Conservation (phyloP, 2,329 filamentous ascomycete genomes). For the Chaetomium sp. region DNA sequence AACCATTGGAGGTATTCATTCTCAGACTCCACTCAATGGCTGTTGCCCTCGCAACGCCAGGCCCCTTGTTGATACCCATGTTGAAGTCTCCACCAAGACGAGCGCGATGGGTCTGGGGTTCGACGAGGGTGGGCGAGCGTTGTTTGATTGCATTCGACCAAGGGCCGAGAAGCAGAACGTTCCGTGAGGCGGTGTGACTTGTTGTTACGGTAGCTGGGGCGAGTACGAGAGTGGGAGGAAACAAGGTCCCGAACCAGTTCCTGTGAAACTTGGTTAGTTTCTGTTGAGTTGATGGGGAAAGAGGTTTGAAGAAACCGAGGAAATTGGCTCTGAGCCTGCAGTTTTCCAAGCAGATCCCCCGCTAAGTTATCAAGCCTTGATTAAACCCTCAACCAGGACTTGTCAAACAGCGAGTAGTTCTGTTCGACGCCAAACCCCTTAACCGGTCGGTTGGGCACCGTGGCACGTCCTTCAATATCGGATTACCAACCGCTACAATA, state of each 20-base stretch:
- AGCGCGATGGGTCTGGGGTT: neutral
- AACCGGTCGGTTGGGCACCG: neutral
- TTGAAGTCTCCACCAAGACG: slow-evolving; percentile 22
- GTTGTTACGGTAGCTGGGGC: neutral
- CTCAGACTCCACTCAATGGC: slow-evolving; percentile 22
- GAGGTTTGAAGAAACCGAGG: neutral
- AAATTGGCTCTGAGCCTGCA: neutral
- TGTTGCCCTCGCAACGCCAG: slow-evolving; percentile 18
- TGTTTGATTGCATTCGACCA: slow-evolving; percentile 8
- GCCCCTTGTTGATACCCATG: slow-evolving; percentile 27
- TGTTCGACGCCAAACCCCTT: neutral
- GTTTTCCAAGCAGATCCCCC: neutral
- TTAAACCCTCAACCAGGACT: neutral
- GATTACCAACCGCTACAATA: neutral
- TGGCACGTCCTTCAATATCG: neutral
- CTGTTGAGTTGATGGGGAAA: neutral
- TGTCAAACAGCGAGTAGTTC: neutral
- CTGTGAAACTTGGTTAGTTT: neutral
- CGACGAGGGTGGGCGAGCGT: neutral
- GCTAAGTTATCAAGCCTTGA: neutral
- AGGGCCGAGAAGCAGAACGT: neutral
- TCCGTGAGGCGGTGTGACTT: neutral
- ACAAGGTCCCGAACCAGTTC: neutral
- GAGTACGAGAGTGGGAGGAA: too few relatives aligned
- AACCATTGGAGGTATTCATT: slow-evolving; percentile 25